These are phyloP conservation scores for Fusarium siculi DNA, from an alignment of 2,329 filamentous ascomycete species.

Conservation along the genomic window DNA sequence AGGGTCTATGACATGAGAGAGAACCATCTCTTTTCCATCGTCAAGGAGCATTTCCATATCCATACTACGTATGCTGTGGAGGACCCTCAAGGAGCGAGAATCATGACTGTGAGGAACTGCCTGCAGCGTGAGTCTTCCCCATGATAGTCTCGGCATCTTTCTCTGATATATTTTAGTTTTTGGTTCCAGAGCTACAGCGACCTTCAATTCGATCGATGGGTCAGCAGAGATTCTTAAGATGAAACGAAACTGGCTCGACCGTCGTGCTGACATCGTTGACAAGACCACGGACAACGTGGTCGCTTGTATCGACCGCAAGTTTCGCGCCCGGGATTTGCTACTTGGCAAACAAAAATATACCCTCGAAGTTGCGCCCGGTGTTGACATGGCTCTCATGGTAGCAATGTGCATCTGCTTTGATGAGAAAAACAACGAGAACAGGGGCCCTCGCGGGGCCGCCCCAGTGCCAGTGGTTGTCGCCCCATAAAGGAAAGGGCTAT, in stretches of 20 bases:
- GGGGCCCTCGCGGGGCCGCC: no score
- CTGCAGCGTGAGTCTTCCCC: conserved; percentile 58
- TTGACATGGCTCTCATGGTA: conserved; percentile 73
- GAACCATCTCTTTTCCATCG: conserved; percentile 67
- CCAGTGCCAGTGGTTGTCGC: no score
- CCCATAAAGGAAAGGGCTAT: neutral
- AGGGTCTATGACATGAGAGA: conserved; percentile 63
- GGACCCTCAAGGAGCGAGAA: conserved; percentile 55
- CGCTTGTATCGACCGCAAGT: conserved; percentile 67
- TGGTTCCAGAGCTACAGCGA: conserved; percentile 64
- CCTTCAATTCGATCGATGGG: conserved; percentile 63
- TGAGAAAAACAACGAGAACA: conserved; percentile 54
- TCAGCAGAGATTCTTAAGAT: conserved; percentile 61
- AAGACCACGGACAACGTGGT: conserved; percentile 61
- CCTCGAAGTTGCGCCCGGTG: conserved; percentile 70
- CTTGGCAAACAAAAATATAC: conserved; percentile 73
- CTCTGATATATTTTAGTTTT: conserved; percentile 53
- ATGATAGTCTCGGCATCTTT: neutral
- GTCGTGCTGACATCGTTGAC: conserved; percentile 66
- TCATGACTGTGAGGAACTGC: conserved; percentile 67
- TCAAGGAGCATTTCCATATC: conserved; percentile 62
- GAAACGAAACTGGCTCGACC: conserved; percentile 71
- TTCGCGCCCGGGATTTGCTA: conserved; percentile 67
- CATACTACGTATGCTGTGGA: conserved; percentile 64
- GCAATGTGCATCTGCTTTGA: conserved; percentile 76